These are phyloP conservation scores for Macaranga tanarius DNA, from an alignment of 441 rosid species.

Conservation along the genomic window DNA sequence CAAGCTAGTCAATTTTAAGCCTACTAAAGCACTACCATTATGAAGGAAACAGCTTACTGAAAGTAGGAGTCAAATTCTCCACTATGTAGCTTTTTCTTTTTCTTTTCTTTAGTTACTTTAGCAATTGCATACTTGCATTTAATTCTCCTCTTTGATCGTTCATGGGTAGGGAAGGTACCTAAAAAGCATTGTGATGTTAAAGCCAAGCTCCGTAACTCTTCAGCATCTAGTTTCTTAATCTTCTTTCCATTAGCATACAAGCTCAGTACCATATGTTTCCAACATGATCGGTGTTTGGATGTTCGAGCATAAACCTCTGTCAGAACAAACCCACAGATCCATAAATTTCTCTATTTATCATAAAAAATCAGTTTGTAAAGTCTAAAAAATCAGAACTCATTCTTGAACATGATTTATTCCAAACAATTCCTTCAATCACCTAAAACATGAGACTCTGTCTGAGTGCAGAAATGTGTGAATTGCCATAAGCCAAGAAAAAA, in stretches of 20 bases:
- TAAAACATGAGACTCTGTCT: neutral
- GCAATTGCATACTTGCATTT: conserved; percentile 33
- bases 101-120: conserved; percentile 35
- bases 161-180: conserved; percentile 37
- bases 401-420: too few relatives aligned
- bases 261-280: conserved; percentile 43
- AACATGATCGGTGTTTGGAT: conserved; percentile 60
- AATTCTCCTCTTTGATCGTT: conserved; percentile 43
- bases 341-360: neutral
- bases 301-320: conserved; percentile 27
- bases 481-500: neutral
- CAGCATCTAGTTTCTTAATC: conserved; percentile 16
- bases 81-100: conserved; percentile 46
- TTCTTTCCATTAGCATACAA: conserved; percentile 27
- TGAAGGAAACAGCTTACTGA: conserved; percentile 43
- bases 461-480: neutral
- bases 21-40: neutral
- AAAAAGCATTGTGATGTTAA: conserved; percentile 45
- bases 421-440: too few relatives aligned
- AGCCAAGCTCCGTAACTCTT: conserved; percentile 23
- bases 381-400: too few relatives aligned
- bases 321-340: conserved; percentile 18
- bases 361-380: too few relatives aligned
- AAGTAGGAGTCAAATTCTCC: conserved; percentile 41
- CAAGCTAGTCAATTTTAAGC: neutral